Evolutionary conservation across 805 yeast genomes (phyloP).

Genomic region (Teunomyces cretensis): DNA sequence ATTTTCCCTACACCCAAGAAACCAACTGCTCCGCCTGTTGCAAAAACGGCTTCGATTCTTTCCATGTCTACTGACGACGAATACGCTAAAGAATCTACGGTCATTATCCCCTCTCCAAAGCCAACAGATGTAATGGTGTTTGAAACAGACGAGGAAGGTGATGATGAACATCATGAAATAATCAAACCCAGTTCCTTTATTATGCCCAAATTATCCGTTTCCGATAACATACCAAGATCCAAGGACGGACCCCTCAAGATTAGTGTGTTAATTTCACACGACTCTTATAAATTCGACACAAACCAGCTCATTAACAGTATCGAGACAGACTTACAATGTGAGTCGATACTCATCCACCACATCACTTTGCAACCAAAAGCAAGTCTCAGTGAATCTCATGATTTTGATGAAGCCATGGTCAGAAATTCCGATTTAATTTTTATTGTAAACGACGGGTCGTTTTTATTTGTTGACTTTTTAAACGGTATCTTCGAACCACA

Average conservation of each 20-base stretch:
- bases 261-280: slow-evolving; percentile 22
- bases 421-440: slow-evolving; percentile 29
- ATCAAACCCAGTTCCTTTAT: slow-evolving; percentile 26
- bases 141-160: slow-evolving; percentile 43
- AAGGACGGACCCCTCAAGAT: slow-evolving; percentile 15
- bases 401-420: slow-evolving; percentile 17
- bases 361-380: slow-evolving; percentile 8
- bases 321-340: slow-evolving; percentile 12
- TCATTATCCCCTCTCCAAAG: slow-evolving; percentile 20
- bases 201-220: slow-evolving; percentile 37
- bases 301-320: slow-evolving; percentile 18
- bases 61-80: slow-evolving; percentile 28
- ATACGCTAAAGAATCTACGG: slow-evolving; percentile 20
- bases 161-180: slow-evolving; percentile 14
- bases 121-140: slow-evolving; percentile 34
- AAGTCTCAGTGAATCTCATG: background rate
- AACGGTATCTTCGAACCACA: slow-evolving; percentile 10
- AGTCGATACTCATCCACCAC: slow-evolving; percentile 16
- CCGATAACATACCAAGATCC: slow-evolving; percentile 12
- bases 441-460: slow-evolving; percentile 40
- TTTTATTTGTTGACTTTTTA: slow-evolving; percentile 25
- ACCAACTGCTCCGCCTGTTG: slow-evolving; percentile 9
- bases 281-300: slow-evolving; percentile 17
- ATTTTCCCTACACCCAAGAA: slow-evolving; percentile 11
- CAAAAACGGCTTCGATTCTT: slow-evolving; percentile 21